Conservation (phyloP, 2,329 filamentous ascomycete species). For the Talaromyces sp. region DNA sequence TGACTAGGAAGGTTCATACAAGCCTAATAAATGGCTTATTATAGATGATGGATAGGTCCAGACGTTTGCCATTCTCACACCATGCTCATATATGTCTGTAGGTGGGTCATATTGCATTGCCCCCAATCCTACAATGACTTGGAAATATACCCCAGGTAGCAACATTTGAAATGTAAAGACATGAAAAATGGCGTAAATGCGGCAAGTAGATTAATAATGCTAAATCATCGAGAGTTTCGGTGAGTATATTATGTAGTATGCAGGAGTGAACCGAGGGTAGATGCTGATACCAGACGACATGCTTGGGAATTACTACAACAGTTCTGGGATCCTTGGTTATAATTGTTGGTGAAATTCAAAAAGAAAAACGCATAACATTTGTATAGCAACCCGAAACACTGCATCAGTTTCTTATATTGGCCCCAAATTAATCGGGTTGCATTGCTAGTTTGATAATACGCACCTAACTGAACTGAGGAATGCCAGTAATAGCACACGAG, state of each 20-base stretch:
- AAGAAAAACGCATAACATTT: not conserved
- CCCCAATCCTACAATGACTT: not conserved
- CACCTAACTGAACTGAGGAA: not conserved
- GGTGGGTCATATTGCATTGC: not conserved
- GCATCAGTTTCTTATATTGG: not conserved
- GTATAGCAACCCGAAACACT: not conserved
- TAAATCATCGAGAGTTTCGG: not conserved
- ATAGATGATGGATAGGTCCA: not conserved
- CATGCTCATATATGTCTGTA: too few species aligned
- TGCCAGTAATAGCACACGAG: not conserved
- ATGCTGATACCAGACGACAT: not conserved
- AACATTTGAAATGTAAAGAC: not conserved
- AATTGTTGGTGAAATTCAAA: not conserved
- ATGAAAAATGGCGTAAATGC: not conserved
- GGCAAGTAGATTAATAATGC: not conserved
- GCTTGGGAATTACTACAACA: not conserved
- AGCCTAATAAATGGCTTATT: not conserved
- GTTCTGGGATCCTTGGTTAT: not conserved
- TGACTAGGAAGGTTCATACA: not conserved
- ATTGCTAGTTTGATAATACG: too few species aligned
- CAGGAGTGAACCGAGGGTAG: not conserved
- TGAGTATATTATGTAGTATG: not conserved
- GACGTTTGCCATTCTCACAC: not conserved
- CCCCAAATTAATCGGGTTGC: not conserved
- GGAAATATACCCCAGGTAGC: not conserved